Conservation (phyloP, 2,329 filamentous ascomycete species). For the Colletotrichum lindemuthianum region DNA sequence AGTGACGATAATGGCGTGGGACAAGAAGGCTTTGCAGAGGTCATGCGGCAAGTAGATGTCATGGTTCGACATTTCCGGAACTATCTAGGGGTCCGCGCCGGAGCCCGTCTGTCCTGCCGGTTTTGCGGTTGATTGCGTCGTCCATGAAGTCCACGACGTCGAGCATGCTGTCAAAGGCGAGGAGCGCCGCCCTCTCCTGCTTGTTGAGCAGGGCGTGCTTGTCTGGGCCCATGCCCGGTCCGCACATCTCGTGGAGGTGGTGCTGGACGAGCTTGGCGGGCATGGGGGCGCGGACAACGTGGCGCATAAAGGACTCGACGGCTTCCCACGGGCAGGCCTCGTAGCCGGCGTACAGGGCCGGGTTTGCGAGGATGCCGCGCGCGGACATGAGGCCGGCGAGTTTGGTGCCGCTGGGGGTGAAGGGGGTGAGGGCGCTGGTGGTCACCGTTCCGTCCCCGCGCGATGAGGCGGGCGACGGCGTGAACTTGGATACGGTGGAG, state of each 20-base stretch:
- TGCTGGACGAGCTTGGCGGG: conserved; percentile 72
- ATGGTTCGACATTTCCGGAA: conserved; percentile 12
- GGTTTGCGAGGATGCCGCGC: conserved; percentile 73
- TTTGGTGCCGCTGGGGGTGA: conserved; percentile 54
- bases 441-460: no score
- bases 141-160: conserved; percentile 71
- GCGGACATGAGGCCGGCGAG: conserved; percentile 76
- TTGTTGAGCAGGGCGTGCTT: conserved; percentile 65
- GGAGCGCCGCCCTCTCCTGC: conserved; percentile 63
- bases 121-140: conserved; percentile 51
- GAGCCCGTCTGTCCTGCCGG: conserved; percentile 30
- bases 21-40: background rate
- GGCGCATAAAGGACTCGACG: conserved; percentile 70
- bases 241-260: conserved; percentile 74
- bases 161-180: conserved; percentile 61
- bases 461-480: background rate
- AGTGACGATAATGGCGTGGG: no score
- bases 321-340: conserved; percentile 69
- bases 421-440: conserved; percentile 21
- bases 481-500: conserved; percentile 39
- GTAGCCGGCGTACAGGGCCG: conserved; percentile 70
- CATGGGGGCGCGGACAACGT: conserved; percentile 65
- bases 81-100: conserved; percentile 19
- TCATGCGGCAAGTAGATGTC: background rate
- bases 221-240: conserved; percentile 63